Evolutionary conservation across 1,284 basidiomycete genomes (phyloP).

Genomic region (Ceratobasidium papillatum): DNA sequence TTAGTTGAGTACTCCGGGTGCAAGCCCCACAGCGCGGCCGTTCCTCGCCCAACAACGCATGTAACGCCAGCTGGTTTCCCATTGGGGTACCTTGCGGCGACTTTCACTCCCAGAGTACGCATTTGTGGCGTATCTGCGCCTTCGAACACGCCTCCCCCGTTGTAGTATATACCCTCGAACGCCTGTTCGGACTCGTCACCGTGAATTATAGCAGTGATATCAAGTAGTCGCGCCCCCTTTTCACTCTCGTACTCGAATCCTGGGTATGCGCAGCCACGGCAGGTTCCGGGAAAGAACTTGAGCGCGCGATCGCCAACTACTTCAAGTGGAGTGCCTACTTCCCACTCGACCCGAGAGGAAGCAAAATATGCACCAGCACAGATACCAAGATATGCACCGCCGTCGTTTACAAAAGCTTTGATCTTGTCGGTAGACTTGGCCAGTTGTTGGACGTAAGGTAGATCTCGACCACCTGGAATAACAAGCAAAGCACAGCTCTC

Average conservation of each 20-base stretch:
- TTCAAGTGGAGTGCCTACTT: slow-evolving; percentile 58
- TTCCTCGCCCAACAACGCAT: slow-evolving; percentile 64
- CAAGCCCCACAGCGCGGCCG: slow-evolving; percentile 66
- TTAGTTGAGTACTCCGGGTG: slow-evolving; percentile 70
- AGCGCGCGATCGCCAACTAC: slow-evolving; percentile 62
- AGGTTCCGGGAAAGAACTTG: slow-evolving; percentile 65
- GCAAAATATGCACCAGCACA: slow-evolving; percentile 69
- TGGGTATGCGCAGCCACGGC: slow-evolving; percentile 63
- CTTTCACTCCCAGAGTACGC: slow-evolving; percentile 45
- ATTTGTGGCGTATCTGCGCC: slow-evolving; percentile 48
- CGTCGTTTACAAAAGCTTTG: slow-evolving; percentile 68
- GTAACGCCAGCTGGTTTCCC: slow-evolving; percentile 62
- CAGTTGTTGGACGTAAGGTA: slow-evolving; percentile 60
- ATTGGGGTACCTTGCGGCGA: slow-evolving; percentile 53
- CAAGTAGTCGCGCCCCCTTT: slow-evolving; percentile 54
- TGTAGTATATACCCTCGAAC: slow-evolving; percentile 60
- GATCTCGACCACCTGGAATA: slow-evolving; percentile 68
- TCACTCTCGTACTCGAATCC: slow-evolving; percentile 63
- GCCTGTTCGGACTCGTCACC: slow-evolving; percentile 41
- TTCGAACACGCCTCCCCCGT: slow-evolving; percentile 62
- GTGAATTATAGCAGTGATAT: slow-evolving; percentile 38
- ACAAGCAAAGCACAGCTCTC: slow-evolving; percentile 78
- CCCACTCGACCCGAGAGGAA: slow-evolving; percentile 58
- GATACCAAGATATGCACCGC: slow-evolving; percentile 75
- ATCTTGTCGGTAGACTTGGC: slow-evolving; percentile 60